A percentile compares a stretch with the other conserved stretches of the same genome.
phyloP scores from a whole-genome alignment of 2,329 filamentous ascomycete genomes.

The Calonectria ilicicola region DNA sequence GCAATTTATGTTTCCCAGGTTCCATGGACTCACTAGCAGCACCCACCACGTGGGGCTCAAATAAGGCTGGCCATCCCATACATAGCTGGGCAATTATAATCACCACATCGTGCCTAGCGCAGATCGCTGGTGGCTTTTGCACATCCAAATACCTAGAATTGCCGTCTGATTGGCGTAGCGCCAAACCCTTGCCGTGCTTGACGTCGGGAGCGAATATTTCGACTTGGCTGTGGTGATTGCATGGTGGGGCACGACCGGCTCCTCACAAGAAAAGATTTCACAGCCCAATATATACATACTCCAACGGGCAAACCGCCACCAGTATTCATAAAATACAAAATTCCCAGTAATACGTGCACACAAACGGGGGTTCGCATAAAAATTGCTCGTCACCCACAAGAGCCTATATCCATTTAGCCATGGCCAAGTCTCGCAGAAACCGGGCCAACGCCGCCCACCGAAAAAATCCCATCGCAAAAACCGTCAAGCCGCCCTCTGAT shows the following conservation, averaged over 20 bases:
- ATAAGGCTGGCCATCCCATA: background rate
- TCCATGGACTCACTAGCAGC: background rate
- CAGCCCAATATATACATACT: background rate
- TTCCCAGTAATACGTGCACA: background rate
- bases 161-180: background rate
- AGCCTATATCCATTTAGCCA: conserved; percentile 41
- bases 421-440: conserved; percentile 72
- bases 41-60: background rate
- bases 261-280: conserved; percentile 14
- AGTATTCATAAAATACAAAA: background rate
- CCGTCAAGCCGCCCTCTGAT: conserved; percentile 71
- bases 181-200: background rate
- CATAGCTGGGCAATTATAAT: background rate
- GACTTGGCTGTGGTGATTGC: conserved; percentile 15
- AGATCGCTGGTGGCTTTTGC: background rate
- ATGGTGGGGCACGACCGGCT: conserved; percentile 24
- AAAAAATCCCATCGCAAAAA: conserved; percentile 67
- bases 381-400: background rate
- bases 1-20: background rate
- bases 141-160: background rate
- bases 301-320: background rate
- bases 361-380: background rate
- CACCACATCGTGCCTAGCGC: background rate
- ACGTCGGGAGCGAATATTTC: background rate
- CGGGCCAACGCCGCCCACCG: conserved; percentile 61